These are phyloP conservation scores for Musa troglodytarum DNA, from an alignment of 176 grass and related monocot genomes.

Conservation along the genomic window DNA sequence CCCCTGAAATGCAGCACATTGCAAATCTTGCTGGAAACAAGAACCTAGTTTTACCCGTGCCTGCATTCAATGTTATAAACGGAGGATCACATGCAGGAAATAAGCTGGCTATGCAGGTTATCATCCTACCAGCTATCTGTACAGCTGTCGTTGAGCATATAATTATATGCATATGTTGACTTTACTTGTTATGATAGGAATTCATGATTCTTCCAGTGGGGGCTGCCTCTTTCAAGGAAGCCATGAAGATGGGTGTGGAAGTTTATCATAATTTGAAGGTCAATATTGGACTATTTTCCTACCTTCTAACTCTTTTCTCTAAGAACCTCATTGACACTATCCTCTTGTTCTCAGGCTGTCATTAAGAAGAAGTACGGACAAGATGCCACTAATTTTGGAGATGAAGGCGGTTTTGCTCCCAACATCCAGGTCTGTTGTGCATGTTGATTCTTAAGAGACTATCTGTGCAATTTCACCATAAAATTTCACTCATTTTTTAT, in stretches of 20 bases:
- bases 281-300: not conserved
- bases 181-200: slow-evolving; percentile 39
- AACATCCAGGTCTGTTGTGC: slow-evolving; percentile 70
- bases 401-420: slow-evolving; percentile 98
- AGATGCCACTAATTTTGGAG: slow-evolving; percentile 94
- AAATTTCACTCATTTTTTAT: no score
- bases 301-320: not conserved
- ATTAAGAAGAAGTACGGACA: slow-evolving; percentile 99
- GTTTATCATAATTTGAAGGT: slow-evolving; percentile 95
- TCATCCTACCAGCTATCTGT: not conserved
- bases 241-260: slow-evolving; percentile 98
- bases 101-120: slow-evolving; percentile 95
- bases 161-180: not conserved
- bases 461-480: no score
- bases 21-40: slow-evolving; percentile 94
- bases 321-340: not conserved
- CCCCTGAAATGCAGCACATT: slow-evolving; percentile 48
- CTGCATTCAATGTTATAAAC: slow-evolving; percentile 95
- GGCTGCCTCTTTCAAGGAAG: slow-evolving; percentile 82
- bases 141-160: not conserved
- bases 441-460: not conserved
- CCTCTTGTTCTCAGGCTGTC: slow-evolving; percentile 33
- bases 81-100: slow-evolving; percentile 95
- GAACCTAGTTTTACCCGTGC: slow-evolving; percentile 68
- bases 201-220: slow-evolving; percentile 96